A percentile compares a stretch with the other conserved stretches of the same genome.
Evolutionary conservation across 2,329 filamentous ascomycete genomes (phyloP).

Genomic region (Fusarium sp.): DNA sequence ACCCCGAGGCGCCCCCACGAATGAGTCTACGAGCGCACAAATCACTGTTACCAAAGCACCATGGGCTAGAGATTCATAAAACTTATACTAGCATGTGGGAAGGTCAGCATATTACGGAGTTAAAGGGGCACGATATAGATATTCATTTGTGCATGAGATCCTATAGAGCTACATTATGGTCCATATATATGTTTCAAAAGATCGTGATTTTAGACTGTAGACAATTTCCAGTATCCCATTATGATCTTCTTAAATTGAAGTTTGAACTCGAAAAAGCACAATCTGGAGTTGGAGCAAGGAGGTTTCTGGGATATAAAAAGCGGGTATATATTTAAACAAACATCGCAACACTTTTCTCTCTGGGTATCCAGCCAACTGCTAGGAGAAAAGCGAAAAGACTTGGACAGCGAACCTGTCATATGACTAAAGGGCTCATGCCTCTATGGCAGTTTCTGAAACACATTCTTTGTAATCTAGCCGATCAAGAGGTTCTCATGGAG

Average conservation of each 20-base stretch:
- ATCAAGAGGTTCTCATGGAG: constrained; percentile 12
- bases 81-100: not conserved
- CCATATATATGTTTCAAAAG: not conserved
- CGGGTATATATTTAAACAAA: constrained; percentile 51
- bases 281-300: not conserved
- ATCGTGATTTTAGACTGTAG: not conserved
- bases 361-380: constrained; percentile 51
- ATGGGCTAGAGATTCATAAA: constrained; percentile 56
- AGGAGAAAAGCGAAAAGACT: constrained; percentile 42
- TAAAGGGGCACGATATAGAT: constrained; percentile 16
- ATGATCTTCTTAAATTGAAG: not conserved
- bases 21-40: constrained; percentile 54
- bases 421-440: constrained; percentile 8
- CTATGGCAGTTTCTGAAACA: constrained; percentile 3
- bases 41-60: constrained; percentile 60
- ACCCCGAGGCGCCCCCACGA: constrained; percentile 32
- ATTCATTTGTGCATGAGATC: constrained; percentile 37
- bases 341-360: constrained; percentile 46
- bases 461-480: not conserved
- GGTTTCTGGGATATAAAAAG: constrained; percentile 10
- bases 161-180: not conserved
- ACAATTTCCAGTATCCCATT: not conserved
- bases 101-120: constrained; percentile 1
- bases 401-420: constrained; percentile 9
- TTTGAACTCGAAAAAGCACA: not conserved